Conservation (phyloP, 192 early-diverging fungal species). For the Coemansia sp. region DNA sequence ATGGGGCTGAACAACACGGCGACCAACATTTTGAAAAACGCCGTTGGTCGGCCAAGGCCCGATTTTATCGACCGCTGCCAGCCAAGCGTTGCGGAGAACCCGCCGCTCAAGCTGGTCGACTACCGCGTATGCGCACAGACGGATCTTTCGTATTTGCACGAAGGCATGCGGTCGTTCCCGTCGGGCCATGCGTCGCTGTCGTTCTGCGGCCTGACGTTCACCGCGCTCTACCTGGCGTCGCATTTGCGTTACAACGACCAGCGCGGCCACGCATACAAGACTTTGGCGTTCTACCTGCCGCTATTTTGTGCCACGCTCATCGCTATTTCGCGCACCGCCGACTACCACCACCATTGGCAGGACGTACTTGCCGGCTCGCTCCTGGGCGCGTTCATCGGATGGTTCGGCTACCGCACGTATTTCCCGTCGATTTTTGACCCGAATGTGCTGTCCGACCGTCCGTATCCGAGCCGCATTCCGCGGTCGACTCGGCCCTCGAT, state of each 20-base stretch:
- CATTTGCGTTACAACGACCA: constrained; percentile 68
- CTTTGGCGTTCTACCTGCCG: constrained; percentile 56
- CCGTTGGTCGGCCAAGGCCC: constrained; percentile 62
- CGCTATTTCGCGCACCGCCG: constrained; percentile 61
- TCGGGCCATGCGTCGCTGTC: constrained; percentile 83
- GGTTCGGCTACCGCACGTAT: constrained; percentile 50
- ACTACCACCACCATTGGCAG: constrained; percentile 67
- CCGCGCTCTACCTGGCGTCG: constrained; percentile 70
- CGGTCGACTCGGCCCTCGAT: neutral
- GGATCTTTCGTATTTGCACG: constrained; percentile 56
- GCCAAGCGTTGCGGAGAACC: constrained; percentile 50
- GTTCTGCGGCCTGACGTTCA: constrained; percentile 69
- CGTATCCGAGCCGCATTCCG: constrained; percentile 50
- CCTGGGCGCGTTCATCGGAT: constrained; percentile 35
- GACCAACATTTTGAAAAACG: constrained; percentile 57
- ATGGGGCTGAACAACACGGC: constrained; percentile 54
- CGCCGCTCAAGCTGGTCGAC: constrained; percentile 60
- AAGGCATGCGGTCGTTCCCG: constrained; percentile 83
- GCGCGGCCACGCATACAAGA: constrained; percentile 68
- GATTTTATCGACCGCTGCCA: constrained; percentile 63
- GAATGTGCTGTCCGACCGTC: constrained; percentile 34
- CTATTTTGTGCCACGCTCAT: constrained; percentile 56
- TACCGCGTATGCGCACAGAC: constrained; percentile 63
- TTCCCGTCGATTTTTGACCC: constrained; percentile 42
- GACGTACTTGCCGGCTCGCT: constrained; percentile 67